Evolutionary conservation across 2,329 filamentous ascomycete species (phyloP), one percentile per base, ranked within the genome.

Genomic region (Zopfia rhizophila): DNA sequence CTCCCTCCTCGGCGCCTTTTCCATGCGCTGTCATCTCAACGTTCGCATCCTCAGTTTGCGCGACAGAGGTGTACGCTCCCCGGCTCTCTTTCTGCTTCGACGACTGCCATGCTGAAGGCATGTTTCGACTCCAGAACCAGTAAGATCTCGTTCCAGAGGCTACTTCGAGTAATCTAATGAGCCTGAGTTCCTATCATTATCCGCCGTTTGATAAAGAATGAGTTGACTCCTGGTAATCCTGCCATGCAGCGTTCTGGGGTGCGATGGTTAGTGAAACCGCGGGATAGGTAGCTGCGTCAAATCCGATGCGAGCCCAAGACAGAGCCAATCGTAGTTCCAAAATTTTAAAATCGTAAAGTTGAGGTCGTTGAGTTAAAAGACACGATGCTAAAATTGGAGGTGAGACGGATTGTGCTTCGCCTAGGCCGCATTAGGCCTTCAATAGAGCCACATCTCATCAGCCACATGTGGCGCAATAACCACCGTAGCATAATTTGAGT

Each of bases 61-160:
- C 65, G 19, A 71, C 47, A 7, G 63, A 61, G 3, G 65, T 61
- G 29, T 71, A 71, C 14, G 58, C 57, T 24, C 65, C 66, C 25
- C 56, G 49, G 6, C 57, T 56, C 23, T 57, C 52, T 28, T 24
- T 43, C 18, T 17, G 19, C 13, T 33, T 23, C 7, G 49, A 45
- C 5, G 55, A 23, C 4, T 48, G 51, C 60, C 64, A 63, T 41
- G 53, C 36, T 27, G 56, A 49, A 7, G 54, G 41, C 65, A 68
- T 67, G 11, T 1, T 45, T 48, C 19, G 7, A n/a, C 12, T 14
- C n/a, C n/a, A n/a, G n/a, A n/a, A n/a, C n/a, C n/a, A n/a, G n/a
- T n/a, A n/a, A n/a, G n/a, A n/a, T n/a, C n/a, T n/a, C n/a, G n/a
- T n/a, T n/a, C n/a, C n/a, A 23, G 11, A 8, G 18, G 28, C 45